Percentiles rank a stretch among this genome's conserved stretches.
phyloP scores from a whole-genome alignment of 768 basidiomycete genomes.

The Pleurotus cornucopiae region DNA sequence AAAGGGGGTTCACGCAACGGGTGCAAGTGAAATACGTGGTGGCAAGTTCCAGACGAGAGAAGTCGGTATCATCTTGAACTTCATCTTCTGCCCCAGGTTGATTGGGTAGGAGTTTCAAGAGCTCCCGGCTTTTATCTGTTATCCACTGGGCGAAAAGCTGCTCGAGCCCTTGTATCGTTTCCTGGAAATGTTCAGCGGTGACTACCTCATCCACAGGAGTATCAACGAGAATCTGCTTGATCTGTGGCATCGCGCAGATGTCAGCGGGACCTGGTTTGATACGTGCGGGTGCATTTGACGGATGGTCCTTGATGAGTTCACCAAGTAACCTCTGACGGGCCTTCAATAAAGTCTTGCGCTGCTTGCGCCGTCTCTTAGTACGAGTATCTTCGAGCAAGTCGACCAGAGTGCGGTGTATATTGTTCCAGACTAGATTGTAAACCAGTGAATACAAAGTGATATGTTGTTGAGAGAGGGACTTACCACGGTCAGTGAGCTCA shows the following conservation, averaged over 20 bases:
- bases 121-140: background rate
- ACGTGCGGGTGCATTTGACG: conserved; percentile 14
- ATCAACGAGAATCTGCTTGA: conserved; percentile 17
- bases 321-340: conserved; percentile 16
- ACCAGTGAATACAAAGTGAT: background rate
- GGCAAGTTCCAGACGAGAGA: conserved; percentile 15
- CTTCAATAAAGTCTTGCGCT: conserved; percentile 16
- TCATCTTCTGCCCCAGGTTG: background rate
- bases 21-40: conserved; percentile 22
- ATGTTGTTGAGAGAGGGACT: background rate
- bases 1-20: conserved; percentile 19
- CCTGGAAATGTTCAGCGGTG: background rate
- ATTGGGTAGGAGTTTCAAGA: background rate
- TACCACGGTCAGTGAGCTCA: conserved; percentile 17
- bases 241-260: conserved; percentile 15
- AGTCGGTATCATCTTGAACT: background rate
- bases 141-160: background rate
- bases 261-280: conserved; percentile 19
- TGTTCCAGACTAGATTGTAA: conserved; percentile 13
- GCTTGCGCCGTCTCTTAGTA: conserved; percentile 13
- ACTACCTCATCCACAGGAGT: background rate
- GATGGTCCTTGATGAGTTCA: conserved; percentile 14
- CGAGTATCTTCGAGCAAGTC: conserved; percentile 14
- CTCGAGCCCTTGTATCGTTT: background rate
- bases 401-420: conserved; percentile 13